Evolutionary conservation across 208 protist species (phyloP).

Genomic region (Leishmania martiniquensis): DNA sequence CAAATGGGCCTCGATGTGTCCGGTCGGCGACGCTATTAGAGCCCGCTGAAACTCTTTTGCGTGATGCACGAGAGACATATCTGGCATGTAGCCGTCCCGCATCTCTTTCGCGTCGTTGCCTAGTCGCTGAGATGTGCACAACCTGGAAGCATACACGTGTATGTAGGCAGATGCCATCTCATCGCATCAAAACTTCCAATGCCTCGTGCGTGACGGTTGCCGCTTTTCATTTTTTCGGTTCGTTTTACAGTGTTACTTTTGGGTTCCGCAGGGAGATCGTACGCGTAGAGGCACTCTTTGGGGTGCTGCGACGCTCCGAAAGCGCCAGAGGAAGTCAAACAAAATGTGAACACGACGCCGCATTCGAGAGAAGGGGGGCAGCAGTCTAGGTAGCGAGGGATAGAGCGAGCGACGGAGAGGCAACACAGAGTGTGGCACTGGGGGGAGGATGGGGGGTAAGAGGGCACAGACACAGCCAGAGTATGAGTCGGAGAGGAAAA

Average conservation of each 20-base stretch:
- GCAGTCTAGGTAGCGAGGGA: not conserved
- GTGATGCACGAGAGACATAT: not conserved
- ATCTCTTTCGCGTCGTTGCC: too few species aligned
- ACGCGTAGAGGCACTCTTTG: too few species aligned
- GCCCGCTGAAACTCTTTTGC: not conserved
- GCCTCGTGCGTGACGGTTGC: not conserved
- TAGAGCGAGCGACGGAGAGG: not conserved
- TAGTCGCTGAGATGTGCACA: not conserved
- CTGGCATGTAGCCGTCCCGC: too few species aligned
- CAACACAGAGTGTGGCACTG: not conserved
- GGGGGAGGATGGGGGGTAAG: too few species aligned
- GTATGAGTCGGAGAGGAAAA: not conserved
- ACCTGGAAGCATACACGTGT: not conserved
- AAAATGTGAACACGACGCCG: not conserved
- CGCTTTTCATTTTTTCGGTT: not conserved
- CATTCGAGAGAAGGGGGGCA: not conserved
- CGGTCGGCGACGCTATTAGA: not conserved
- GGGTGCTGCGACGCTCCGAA: not conserved
- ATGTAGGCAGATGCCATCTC: not conserved
- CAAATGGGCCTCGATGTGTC: not conserved
- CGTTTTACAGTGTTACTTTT: too few species aligned
- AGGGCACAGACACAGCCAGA: not conserved
- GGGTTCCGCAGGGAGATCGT: not conserved
- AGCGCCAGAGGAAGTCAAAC: not conserved
- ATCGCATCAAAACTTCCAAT: not conserved